Conservation (phyloP, 78 protist species). For the Bodo saltans region DNA sequence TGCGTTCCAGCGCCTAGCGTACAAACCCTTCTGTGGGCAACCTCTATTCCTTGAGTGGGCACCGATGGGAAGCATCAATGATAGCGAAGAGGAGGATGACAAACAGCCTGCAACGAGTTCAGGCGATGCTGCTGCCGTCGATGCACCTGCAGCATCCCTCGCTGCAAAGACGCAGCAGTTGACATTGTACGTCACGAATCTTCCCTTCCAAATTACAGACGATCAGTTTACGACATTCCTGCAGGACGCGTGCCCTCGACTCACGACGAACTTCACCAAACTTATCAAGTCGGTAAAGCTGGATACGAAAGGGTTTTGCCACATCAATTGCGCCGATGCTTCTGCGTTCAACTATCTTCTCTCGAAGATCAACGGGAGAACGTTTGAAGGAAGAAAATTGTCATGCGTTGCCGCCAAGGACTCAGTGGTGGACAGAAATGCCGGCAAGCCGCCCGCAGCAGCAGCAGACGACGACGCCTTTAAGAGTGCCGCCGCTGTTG, state of each 20-base stretch:
- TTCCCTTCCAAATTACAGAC: neutral
- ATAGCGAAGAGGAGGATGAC: neutral
- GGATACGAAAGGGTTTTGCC: neutral
- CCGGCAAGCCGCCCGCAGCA: neutral
- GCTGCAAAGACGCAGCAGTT: neutral
- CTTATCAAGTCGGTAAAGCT: neutral
- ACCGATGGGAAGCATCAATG: conserved; percentile 46
- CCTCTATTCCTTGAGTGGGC: conserved; percentile 96
- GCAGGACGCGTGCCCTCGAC: neutral
- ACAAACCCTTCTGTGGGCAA: conserved; percentile 54
- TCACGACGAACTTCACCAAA: neutral
- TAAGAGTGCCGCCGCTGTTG: no score
- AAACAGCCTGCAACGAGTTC: neutral
- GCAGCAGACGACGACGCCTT: no score
- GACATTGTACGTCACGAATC: conserved; percentile 24
- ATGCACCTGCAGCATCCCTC: neutral
- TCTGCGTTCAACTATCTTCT: neutral
- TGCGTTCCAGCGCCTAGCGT: conserved; percentile 84
- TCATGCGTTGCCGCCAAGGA: neutral
- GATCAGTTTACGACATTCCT: neutral
- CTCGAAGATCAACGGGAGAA: neutral
- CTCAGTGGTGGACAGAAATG: no score
- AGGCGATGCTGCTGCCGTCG: neutral
- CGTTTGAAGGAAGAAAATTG: neutral
- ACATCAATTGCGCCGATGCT: neutral